Evolutionary conservation across 2,329 filamentous ascomycete species (phyloP).

Genomic region (Sordariomycetes sp.): DNA sequence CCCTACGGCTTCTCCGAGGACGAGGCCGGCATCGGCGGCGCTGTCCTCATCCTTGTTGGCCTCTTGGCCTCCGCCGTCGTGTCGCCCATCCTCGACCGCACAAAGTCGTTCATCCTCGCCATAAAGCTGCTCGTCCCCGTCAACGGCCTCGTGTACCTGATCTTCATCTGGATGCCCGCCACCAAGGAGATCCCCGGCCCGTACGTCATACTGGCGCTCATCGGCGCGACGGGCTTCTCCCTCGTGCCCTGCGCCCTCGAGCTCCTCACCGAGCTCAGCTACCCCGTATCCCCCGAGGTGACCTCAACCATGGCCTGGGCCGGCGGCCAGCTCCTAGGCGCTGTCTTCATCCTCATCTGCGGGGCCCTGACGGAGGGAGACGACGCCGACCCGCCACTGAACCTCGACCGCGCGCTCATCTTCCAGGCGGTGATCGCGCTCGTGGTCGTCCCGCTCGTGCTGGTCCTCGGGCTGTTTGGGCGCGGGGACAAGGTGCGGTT

Average conservation of each 20-base stretch:
- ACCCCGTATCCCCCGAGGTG: conserved; percentile 78
- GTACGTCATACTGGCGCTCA: conserved; percentile 62
- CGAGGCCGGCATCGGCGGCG: conserved; percentile 82
- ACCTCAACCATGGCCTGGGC: conserved; percentile 77
- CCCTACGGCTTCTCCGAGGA: conserved; percentile 80
- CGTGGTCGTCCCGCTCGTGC: conserved; percentile 53
- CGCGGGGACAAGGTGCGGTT: conserved; percentile 37
- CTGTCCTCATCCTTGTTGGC: conserved; percentile 79
- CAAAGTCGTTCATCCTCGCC: conserved; percentile 64
- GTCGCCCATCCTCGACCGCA: conserved; percentile 75
- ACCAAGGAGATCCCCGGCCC: conserved; percentile 51
- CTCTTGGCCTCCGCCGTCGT: conserved; percentile 66
- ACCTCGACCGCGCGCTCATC: conserved; percentile 67
- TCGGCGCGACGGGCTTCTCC: conserved; percentile 72
- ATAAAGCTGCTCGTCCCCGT: conserved; percentile 68
- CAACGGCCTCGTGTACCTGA: conserved; percentile 62
- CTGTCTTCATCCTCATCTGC: conserved; percentile 72
- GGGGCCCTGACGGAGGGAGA: conserved; percentile 55
- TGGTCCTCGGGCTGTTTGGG: conserved; percentile 63
- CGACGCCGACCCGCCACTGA: conserved; percentile 46
- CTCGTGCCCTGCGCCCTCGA: conserved; percentile 80
- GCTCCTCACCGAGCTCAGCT: conserved; percentile 75
- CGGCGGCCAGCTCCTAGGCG: conserved; percentile 77
- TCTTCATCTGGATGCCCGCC: conserved; percentile 66
- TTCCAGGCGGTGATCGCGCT: conserved; percentile 67